phyloP scores from a whole-genome alignment of 2,329 filamentous ascomycete species.

The Botrytis porri region DNA sequence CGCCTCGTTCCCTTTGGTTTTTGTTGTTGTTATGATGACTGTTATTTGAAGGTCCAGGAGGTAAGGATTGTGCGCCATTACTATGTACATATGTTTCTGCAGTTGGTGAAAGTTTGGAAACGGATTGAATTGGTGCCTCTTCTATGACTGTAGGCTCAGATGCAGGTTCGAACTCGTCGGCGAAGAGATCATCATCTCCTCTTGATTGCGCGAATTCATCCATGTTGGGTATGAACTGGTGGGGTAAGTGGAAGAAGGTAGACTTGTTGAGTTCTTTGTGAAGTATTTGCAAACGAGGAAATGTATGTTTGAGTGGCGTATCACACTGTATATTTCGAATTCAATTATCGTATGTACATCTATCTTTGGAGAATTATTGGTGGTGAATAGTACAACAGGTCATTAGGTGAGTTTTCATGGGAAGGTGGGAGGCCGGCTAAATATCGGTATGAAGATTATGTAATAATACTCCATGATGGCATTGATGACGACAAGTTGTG shows the following conservation, averaged over 20 bases:
- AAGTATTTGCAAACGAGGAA: background rate
- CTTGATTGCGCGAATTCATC: slow-evolving; percentile 39
- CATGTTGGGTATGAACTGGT: slow-evolving; percentile 25
- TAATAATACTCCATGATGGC: background rate
- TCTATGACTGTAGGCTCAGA: slow-evolving; percentile 27
- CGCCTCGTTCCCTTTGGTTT: slow-evolving; percentile 20
- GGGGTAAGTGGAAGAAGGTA: background rate
- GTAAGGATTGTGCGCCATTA: slow-evolving; percentile 7
- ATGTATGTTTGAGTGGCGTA: background rate
- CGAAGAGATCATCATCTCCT: slow-evolving; percentile 39
- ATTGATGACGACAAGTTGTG: background rate
- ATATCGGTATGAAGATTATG: background rate
- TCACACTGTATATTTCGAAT: background rate
- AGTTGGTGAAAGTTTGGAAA: background rate
- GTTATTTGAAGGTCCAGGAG: slow-evolving; percentile 7
- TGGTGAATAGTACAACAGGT: background rate
- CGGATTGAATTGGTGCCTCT: slow-evolving; percentile 13
- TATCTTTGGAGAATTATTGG: background rate
- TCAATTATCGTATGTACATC: background rate
- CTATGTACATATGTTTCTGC: slow-evolving; percentile 3
- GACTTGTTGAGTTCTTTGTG: background rate
- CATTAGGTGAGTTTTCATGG: slow-evolving; percentile 3
- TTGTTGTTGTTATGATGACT: background rate
- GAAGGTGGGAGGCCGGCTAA: background rate
- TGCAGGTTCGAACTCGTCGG: slow-evolving; percentile 38